phyloP scores from a whole-genome alignment of 352 stramenopile genomes.

The Phytopythium cucurbitacearum region DNA sequence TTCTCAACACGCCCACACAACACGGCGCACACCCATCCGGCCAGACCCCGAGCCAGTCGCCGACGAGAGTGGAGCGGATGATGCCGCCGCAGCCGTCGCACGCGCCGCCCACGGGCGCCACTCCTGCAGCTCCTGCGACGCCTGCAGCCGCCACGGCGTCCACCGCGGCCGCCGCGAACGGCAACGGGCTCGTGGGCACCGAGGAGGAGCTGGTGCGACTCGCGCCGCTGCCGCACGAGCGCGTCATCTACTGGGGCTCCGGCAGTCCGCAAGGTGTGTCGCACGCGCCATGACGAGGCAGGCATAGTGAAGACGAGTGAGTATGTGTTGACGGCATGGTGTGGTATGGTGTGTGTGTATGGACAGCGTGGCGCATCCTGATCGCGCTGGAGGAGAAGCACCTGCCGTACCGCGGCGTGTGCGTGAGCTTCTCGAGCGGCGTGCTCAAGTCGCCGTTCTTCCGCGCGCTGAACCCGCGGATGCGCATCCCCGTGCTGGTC shows the following conservation, averaged over 20 bases:
- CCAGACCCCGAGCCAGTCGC: too few species aligned
- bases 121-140: neutral
- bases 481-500: conserved; percentile 78
- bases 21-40: too few species aligned
- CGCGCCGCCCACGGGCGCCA: neutral
- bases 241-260: conserved; percentile 81
- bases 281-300: neutral
- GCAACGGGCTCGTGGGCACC: conserved; percentile 26
- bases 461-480: conserved; percentile 66
- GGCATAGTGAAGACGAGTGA: too few species aligned
- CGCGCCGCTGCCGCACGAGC: conserved; percentile 58
- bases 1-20: too few species aligned
- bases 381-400: conserved; percentile 80
- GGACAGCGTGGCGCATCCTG: conserved; percentile 70
- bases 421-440: conserved; percentile 78
- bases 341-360: neutral
- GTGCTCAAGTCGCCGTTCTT: conserved; percentile 82
- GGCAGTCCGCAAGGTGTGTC: conserved; percentile 71
- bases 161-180: conserved; percentile 6
- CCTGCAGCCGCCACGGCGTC: neutral
- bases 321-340: neutral
- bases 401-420: conserved; percentile 73
- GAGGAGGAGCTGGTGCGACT: conserved; percentile 57
- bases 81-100: neutral
- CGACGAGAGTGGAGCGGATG: neutral